These are phyloP conservation scores for Didymella sp. DNA, from an alignment of 2,329 filamentous ascomycete species.

Conservation along the genomic window DNA sequence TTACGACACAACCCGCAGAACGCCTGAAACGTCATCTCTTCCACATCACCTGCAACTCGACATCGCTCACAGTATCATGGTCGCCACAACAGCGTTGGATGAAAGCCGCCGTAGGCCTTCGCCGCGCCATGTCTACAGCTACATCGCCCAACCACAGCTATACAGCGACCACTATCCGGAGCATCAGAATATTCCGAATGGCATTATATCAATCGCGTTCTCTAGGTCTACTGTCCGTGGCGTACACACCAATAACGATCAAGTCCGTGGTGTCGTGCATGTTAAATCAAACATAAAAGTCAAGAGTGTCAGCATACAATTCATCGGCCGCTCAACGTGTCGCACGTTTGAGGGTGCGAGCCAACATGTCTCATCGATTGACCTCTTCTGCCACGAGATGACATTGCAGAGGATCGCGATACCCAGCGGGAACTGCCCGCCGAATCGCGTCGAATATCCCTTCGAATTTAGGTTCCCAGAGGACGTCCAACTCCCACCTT, in stretches of 20 bases:
- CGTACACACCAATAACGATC: slow-evolving; percentile 31
- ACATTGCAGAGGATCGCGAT: slow-evolving; percentile 10
- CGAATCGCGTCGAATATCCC: slow-evolving; percentile 26
- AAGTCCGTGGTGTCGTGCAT: slow-evolving; percentile 28
- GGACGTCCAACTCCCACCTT: slow-evolving; percentile 20
- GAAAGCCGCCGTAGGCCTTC: neutral
- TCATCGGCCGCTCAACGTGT: slow-evolving; percentile 28
- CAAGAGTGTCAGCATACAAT: slow-evolving; percentile 25
- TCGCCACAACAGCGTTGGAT: neutral
- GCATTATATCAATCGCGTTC: slow-evolving; percentile 27
- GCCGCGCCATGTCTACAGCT: slow-evolving; percentile 27
- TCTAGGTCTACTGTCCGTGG: slow-evolving; percentile 25
- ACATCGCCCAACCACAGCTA: slow-evolving; percentile 25
- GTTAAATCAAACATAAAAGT: slow-evolving; percentile 25
- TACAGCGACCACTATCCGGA: slow-evolving; percentile 31
- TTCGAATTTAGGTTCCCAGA: slow-evolving; percentile 37
- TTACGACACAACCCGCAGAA: neutral
- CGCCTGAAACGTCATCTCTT: neutral
- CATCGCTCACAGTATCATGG: neutral
- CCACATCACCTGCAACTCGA: neutral
- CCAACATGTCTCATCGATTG: slow-evolving; percentile 20
- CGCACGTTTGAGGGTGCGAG: slow-evolving; percentile 25
- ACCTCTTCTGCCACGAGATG: slow-evolving; percentile 25
- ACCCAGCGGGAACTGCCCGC: slow-evolving; percentile 25
- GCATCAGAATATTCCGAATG: slow-evolving; percentile 25